These are phyloP conservation scores for Echites panduratus DNA, from an alignment of 257 asterid species.

Conservation along the genomic window DNA sequence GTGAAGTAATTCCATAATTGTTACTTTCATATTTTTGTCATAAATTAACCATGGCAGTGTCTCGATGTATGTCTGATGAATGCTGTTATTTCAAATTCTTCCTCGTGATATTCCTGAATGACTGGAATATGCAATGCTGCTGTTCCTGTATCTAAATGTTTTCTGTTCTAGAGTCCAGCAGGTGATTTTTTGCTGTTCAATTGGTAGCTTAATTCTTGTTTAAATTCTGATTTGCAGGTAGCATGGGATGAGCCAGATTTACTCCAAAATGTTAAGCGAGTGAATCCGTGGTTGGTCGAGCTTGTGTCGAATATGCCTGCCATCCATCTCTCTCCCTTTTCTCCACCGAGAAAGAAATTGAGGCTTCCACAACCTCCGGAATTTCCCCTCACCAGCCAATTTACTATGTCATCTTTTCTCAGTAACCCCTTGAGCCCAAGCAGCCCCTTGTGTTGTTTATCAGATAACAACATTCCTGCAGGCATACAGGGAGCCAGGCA, in stretches of 20 bases:
- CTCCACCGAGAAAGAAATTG: conserved; percentile 69
- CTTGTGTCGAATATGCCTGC: conserved; percentile 51
- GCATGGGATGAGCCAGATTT: conserved; percentile 83
- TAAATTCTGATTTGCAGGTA: conserved; percentile 34
- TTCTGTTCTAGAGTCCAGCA: not conserved
- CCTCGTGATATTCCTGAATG: not conserved
- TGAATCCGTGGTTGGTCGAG: conserved; percentile 79
- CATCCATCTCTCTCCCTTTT: conserved; percentile 44
- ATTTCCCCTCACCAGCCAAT: conserved; percentile 36
- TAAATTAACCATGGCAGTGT: not conserved
- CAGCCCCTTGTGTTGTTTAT: conserved; percentile 61
- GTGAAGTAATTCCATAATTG: not conserved
- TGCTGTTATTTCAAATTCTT: not conserved
- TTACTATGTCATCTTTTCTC: conserved; percentile 30
- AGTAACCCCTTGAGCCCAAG: conserved; percentile 58
- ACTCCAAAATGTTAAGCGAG: conserved; percentile 70
- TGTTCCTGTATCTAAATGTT: not conserved
- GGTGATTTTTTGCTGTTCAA: not conserved
- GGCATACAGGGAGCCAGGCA: conserved; percentile 99
- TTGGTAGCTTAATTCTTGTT: not conserved
- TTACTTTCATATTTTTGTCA: not conserved
- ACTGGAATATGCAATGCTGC: not conserved
- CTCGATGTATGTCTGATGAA: not conserved
- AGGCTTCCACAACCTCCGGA: conserved; percentile 53
- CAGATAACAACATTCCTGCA: conserved; percentile 46